A percentile compares a stretch with the other conserved stretches of the same genome.
Evolutionary conservation across 2,329 filamentous ascomycete species (phyloP).

Genomic region (Biscogniauxia marginata): DNA sequence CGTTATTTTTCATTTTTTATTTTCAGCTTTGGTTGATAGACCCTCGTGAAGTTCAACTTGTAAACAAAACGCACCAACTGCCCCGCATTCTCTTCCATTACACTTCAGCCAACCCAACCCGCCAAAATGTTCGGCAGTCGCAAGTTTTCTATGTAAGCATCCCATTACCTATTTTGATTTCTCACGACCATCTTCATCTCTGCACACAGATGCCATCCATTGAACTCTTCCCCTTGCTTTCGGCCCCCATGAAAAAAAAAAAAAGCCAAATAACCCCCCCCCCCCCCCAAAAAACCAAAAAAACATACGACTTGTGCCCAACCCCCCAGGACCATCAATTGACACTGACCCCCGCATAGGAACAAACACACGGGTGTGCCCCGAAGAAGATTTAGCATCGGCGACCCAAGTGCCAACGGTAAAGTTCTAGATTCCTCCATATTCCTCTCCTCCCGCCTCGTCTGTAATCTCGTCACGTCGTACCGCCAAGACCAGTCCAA

Average conservation of each 20-base stretch:
- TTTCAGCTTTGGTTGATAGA: neutral
- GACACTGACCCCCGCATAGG: constrained; percentile 19
- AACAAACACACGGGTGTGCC: constrained; percentile 64
- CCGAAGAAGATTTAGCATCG: constrained; percentile 59
- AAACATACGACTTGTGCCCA: neutral
- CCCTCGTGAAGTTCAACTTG: neutral
- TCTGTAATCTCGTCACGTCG: constrained; percentile 12
- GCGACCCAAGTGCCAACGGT: constrained; percentile 58
- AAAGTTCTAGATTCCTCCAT: constrained; percentile 26
- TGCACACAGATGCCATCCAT: too few relatives aligned
- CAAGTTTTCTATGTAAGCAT: constrained; percentile 61
- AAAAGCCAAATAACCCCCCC: too few relatives aligned
- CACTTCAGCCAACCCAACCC: constrained; percentile 9
- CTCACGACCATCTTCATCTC: too few relatives aligned
- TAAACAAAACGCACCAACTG: neutral
- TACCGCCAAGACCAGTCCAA: constrained; percentile 24
- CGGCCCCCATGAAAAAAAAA: too few relatives aligned
- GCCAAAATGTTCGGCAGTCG: constrained; percentile 52
- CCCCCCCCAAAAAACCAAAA: too few relatives aligned
- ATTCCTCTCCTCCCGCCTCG: constrained; percentile 5
- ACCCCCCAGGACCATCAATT: neutral
- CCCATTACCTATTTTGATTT: neutral
- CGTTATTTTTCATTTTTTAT: neutral
- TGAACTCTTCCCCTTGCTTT: too few relatives aligned
- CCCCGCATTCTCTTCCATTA: constrained; percentile 2